Evolutionary conservation across 805 yeast species (phyloP).

Genomic region (Cyberlindnera suaveolens): DNA sequence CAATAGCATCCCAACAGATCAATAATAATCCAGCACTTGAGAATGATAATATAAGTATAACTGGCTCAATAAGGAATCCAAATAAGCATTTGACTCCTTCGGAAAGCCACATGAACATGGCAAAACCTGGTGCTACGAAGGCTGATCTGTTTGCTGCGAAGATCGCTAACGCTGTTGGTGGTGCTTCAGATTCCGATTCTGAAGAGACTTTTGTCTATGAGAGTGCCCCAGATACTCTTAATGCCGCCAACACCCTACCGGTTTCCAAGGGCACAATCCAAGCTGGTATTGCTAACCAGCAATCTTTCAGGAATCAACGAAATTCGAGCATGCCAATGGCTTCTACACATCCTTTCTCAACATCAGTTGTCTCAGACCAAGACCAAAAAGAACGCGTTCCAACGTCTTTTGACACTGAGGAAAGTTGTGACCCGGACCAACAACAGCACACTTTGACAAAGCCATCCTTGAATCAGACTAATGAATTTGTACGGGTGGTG

Average conservation of each 20-base stretch:
- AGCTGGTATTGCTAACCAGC: constrained; percentile 9
- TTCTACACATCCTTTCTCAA: constrained; percentile 4
- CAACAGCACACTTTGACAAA: constrained; percentile 10
- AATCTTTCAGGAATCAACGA: constrained; percentile 18
- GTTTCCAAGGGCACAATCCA: constrained; percentile 9
- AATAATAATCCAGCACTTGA: constrained; percentile 9
- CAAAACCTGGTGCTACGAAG: constrained; percentile 45
- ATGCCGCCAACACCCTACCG: constrained; percentile 16
- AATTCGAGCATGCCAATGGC: constrained; percentile 23
- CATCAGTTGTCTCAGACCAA: constrained; percentile 5
- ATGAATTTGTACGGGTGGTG: not conserved
- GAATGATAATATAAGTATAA: constrained; percentile 18
- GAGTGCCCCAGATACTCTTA: constrained; percentile 24
- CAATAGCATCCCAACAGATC: constrained; percentile 4
- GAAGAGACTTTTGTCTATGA: constrained; percentile 98
- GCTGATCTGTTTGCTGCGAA: constrained; percentile 95
- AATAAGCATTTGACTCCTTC: constrained; percentile 13
- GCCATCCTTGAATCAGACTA: constrained; percentile 1
- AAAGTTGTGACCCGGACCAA: constrained; percentile 8
- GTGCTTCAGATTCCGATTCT: constrained; percentile 78
- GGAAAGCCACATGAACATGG: constrained; percentile 15
- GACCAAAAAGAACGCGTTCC: constrained; percentile 6
- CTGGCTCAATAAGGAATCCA: constrained; percentile 21
- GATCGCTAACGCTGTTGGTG: constrained; percentile 90
- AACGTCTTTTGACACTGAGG: constrained; percentile 11